Conservation (phyloP, 805 yeast species). For the Zygotorulaspora chibaensis region DNA sequence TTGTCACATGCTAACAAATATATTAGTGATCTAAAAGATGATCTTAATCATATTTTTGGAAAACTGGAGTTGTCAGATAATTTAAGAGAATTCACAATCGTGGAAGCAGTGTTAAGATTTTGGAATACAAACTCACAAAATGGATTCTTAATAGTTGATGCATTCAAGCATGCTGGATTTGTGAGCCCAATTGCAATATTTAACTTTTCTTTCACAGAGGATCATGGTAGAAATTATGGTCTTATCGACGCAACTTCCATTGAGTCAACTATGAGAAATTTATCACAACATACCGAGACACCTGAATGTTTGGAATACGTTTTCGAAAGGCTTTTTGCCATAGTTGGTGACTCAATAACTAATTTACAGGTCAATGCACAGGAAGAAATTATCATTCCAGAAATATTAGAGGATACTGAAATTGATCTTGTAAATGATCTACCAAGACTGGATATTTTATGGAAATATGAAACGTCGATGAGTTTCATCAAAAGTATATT, state of each 20-base stretch:
- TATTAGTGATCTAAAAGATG: conserved; percentile 40
- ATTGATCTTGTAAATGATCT: conserved; percentile 30
- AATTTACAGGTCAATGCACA: conserved; percentile 16
- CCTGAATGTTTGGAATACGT: conserved; percentile 30
- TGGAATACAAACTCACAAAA: conserved; percentile 66
- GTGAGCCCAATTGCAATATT: conserved; percentile 42
- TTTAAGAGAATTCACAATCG: conserved; percentile 41
- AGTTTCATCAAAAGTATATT: conserved; percentile 39
- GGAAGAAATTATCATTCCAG: conserved; percentile 19
- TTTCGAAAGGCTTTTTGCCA: conserved; percentile 25
- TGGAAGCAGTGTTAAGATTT: conserved; percentile 53
- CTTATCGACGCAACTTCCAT: conserved; percentile 44
- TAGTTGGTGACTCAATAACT: conserved; percentile 21
- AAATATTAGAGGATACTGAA: conserved; percentile 22
- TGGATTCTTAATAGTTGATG: conserved; percentile 56
- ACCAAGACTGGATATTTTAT: conserved; percentile 35
- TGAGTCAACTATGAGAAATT: conserved; percentile 40
- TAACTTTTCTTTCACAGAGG: conserved; percentile 40
- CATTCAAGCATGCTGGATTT: conserved; percentile 45
- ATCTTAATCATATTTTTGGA: conserved; percentile 35
- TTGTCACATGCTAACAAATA: conserved; percentile 68
- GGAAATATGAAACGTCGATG: conserved; percentile 41
- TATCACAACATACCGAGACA: conserved; percentile 29
- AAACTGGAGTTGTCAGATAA: conserved; percentile 29
- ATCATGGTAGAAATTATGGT: conserved; percentile 32